phyloP scores from a whole-genome alignment of 129 eudicot species.

The Saussurea involucrata region DNA sequence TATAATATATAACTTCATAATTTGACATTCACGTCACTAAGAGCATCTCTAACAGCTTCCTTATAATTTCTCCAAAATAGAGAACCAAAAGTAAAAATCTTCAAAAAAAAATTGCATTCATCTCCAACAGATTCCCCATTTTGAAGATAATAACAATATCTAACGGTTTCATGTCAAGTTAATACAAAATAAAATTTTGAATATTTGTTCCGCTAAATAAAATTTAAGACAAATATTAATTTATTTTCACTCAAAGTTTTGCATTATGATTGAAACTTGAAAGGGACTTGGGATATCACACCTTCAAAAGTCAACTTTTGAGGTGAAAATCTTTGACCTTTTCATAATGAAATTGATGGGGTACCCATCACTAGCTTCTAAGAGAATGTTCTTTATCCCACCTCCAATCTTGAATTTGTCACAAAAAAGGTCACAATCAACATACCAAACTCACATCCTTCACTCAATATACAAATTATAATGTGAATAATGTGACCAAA shows the following conservation, averaged over 20 bases:
- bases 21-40: neutral
- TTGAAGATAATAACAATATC: no score
- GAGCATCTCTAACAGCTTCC: no score
- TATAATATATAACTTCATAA: neutral
- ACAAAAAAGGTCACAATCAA: constrained; percentile 13
- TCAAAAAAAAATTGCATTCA: no score
- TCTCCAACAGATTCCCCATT: no score
- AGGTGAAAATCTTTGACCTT: constrained; percentile 16
- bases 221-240: neutral
- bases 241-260: neutral
- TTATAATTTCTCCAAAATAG: no score
- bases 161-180: neutral
- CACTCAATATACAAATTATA: neutral
- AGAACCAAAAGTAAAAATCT: no score
- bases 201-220: neutral
- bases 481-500: neutral
- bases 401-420: constrained; percentile 33
- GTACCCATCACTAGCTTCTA: constrained; percentile 17
- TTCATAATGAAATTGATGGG: constrained; percentile 32
- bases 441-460: neutral
- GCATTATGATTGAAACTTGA: constrained; percentile 14
- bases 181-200: neutral
- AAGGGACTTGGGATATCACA: constrained; percentile 9
- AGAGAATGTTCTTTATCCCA: constrained; percentile 28
- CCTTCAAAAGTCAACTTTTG: constrained; percentile 18